Evolutionary conservation across 805 yeast species (phyloP), one percentile per base, ranked within the genome.

Genomic region (Saccharomyces mikatae): DNA sequence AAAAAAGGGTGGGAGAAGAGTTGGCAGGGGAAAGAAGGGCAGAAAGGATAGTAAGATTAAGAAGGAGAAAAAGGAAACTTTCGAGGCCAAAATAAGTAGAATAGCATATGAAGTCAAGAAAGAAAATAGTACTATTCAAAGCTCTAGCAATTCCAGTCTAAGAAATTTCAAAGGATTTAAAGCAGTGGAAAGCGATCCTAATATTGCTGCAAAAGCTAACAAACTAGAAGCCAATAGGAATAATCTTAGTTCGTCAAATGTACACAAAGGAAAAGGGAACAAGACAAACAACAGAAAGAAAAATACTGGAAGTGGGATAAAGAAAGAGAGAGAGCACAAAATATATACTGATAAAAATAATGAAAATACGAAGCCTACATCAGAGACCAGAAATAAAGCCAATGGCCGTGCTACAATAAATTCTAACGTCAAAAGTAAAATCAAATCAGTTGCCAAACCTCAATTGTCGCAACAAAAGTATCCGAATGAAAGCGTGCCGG

Each of bases 131-230:
- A 63, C 72, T 60, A 71, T 78, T 64, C 71, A 72, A 62, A 57
- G 79, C 68, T 62, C 71, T 60, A 66, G 74, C 64, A 50, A 65
- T 41, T 60, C 74, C 59, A 56, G 78, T 66, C 58, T 80, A 70
- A 57, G 66, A 54, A 67, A 72, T 21, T 74, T 74, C 57, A 69
- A 68, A 50, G 73, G 70, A 57, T 56, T 67, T 54, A 60, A 61
- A 60, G 65, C 70, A 54, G 48, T 36, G 13, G 44, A 36, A 36
- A 36, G 44, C 44, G 44, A 36, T 36, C 24, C 44, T 61, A 5
- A 17, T 56, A 41, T 57, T 54, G 46, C 50, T 17, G 6, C 32
- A 24, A 48, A 14, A n/a, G n/a, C 32, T 13, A 41, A 46, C 29
- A 50, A 27, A n/a, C 9, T 48, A 27, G 32, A n/a, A 49, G 28